Conservation (phyloP, 2,329 filamentous ascomycete genomes). For the Parastagonospora avenae region DNA sequence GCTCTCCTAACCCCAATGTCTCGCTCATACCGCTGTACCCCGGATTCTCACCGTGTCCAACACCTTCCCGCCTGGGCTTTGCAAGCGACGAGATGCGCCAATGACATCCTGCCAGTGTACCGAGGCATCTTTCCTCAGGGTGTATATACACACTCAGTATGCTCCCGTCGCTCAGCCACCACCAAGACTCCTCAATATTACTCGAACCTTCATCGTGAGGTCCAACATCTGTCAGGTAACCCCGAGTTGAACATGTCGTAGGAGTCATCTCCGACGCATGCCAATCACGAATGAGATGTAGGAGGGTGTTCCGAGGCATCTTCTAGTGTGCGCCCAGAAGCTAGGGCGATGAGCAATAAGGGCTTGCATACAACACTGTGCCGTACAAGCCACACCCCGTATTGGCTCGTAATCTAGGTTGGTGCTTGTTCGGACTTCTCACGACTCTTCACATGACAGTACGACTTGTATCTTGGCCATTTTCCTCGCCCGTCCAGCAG, state of each 20-base stretch:
- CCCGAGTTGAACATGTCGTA: too few species aligned
- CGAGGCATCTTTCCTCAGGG: background rate
- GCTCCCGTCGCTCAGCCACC: background rate
- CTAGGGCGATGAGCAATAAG: background rate
- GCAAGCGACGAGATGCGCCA: background rate
- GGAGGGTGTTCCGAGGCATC: background rate
- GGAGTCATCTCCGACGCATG: too few species aligned
- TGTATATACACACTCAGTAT: background rate
- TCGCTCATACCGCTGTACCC: background rate
- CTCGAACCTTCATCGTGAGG: too few species aligned
- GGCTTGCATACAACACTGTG: background rate
- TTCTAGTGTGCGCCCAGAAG: background rate
- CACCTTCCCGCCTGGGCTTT: background rate
- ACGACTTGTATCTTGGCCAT: too few species aligned
- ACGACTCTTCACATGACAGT: background rate
- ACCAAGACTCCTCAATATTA: background rate
- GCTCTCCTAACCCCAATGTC: background rate
- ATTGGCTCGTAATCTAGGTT: background rate
- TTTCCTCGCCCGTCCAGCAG: too few species aligned
- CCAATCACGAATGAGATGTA: background rate
- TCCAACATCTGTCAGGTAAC: too few species aligned
- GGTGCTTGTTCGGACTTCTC: slow-evolving; percentile 3
- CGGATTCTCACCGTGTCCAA: background rate
- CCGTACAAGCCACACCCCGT: background rate
- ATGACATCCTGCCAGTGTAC: background rate